Evolutionary conservation across 192 early-diverging fungal species (phyloP).

Genomic region (Backusella parvicylindrica): DNA sequence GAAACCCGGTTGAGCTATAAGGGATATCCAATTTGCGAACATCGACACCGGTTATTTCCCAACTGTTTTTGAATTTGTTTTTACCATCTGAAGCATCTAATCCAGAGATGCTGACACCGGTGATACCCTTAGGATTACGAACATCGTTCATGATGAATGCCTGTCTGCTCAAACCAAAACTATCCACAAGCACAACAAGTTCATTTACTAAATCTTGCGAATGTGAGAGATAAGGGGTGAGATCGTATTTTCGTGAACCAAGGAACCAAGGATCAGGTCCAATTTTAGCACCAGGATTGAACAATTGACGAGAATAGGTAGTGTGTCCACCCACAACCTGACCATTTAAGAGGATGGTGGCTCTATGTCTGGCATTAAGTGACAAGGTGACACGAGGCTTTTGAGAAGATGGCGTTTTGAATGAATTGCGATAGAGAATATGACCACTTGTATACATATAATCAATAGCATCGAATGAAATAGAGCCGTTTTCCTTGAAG

Average conservation of each 20-base stretch:
- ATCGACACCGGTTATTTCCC: constrained; percentile 77
- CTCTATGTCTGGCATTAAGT: constrained; percentile 71
- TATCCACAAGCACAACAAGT: constrained; percentile 70
- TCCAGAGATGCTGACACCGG: constrained; percentile 60
- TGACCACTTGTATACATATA: constrained; percentile 61
- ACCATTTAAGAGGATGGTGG: constrained; percentile 68
- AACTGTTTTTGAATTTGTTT: constrained; percentile 38
- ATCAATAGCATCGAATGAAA: constrained; percentile 56
- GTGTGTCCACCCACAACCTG: constrained; percentile 75
- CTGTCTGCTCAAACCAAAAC: constrained; percentile 70
- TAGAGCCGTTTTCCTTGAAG: constrained; percentile 37
- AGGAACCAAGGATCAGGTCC: constrained; percentile 65
- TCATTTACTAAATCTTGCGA: constrained; percentile 58
- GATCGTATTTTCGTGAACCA: constrained; percentile 57
- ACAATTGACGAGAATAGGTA: constrained; percentile 60
- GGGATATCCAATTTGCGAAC: constrained; percentile 52
- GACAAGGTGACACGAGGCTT: constrained; percentile 41
- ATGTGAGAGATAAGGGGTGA: constrained; percentile 40
- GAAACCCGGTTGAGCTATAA: constrained; percentile 70
- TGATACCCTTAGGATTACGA: constrained; percentile 69
- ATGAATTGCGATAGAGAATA: constrained; percentile 54
- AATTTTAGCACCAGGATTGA: constrained; percentile 59
- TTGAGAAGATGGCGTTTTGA: constrained; percentile 36
- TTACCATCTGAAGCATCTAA: constrained; percentile 43
- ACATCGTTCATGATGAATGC: constrained; percentile 73